A percentile compares a stretch with the other conserved stretches of the same genome.
Evolutionary conservation across 2,329 filamentous ascomycete genomes (phyloP).

Genomic region (Penicillium sp.): DNA sequence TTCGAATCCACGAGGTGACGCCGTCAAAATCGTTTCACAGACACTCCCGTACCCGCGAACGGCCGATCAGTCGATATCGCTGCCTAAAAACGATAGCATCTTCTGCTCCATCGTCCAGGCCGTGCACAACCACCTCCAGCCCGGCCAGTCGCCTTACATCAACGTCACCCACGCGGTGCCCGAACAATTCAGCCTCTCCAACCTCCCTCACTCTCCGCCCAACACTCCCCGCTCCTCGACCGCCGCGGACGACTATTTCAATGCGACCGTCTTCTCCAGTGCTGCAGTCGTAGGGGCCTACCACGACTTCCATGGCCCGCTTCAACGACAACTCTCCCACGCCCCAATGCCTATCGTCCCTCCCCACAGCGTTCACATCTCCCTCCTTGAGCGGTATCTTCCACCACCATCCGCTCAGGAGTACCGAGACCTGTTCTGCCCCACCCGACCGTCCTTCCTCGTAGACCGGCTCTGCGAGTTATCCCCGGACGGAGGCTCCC

Average conservation of each 20-base stretch:
- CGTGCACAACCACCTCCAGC: constrained; percentile 51
- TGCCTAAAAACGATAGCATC: constrained; percentile 37
- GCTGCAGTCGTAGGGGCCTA: constrained; percentile 58
- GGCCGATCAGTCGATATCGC: constrained; percentile 29
- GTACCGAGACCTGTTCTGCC: constrained; percentile 55
- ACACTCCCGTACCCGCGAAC: constrained; percentile 53
- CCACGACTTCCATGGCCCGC: constrained; percentile 50
- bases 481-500: constrained; percentile 52
- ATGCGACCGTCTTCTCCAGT: constrained; percentile 57
- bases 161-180: constrained; percentile 62
- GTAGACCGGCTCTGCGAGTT: constrained; percentile 59
- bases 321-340: constrained; percentile 37
- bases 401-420: constrained; percentile 57
- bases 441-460: constrained; percentile 53
- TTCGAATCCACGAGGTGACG: constrained; percentile 37
- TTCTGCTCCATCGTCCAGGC: constrained; percentile 54
- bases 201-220: constrained; percentile 60
- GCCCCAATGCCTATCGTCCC: constrained; percentile 57
- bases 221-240: constrained; percentile 50
- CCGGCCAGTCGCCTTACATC: constrained; percentile 55
- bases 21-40: constrained; percentile 57
- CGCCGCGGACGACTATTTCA: constrained; percentile 58
- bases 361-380: constrained; percentile 57
- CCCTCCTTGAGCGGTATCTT: constrained; percentile 62
- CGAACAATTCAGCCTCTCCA: constrained; percentile 57